These are phyloP conservation scores for Penicillium fimorum DNA, from an alignment of 495 filamentous ascomycete genomes.

Conservation along the genomic window DNA sequence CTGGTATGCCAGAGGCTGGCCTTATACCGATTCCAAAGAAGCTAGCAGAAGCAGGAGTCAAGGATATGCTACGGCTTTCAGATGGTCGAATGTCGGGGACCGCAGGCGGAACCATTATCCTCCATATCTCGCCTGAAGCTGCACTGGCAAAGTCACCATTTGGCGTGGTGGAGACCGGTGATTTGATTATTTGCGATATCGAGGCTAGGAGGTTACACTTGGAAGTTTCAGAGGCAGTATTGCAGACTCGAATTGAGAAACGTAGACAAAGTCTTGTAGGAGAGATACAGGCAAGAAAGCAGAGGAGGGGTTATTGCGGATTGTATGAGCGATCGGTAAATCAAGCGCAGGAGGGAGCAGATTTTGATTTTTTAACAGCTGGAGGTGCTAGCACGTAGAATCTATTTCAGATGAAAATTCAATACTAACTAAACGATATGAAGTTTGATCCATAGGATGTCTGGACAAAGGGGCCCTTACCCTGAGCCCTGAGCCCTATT, in stretches of 20 bases:
- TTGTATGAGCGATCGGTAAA: conserved; percentile 65
- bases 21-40: conserved; percentile 64
- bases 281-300: conserved; percentile 32
- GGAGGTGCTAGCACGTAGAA: conserved; percentile 17
- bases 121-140: conserved; percentile 64
- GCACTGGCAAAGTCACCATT: conserved; percentile 55
- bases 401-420: neutral
- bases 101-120: conserved; percentile 64
- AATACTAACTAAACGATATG: neutral
- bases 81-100: conserved; percentile 70
- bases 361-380: conserved; percentile 65
- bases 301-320: conserved; percentile 58
- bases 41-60: conserved; percentile 54
- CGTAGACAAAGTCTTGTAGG: conserved; percentile 26
- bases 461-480: conserved; percentile 12
- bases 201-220: conserved; percentile 46
- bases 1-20: conserved; percentile 69
- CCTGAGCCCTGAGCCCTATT: conserved; percentile 44
- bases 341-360: conserved; percentile 60
- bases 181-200: conserved; percentile 55
- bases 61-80: conserved; percentile 64
- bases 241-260: conserved; percentile 39
- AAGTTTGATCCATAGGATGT: neutral
- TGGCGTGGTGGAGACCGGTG: conserved; percentile 59
- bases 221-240: conserved; percentile 48